Base-by-base conservation (phyloP, 2,329 filamentous ascomycete genomes). In the Thermoascus crustaceus region DNA sequence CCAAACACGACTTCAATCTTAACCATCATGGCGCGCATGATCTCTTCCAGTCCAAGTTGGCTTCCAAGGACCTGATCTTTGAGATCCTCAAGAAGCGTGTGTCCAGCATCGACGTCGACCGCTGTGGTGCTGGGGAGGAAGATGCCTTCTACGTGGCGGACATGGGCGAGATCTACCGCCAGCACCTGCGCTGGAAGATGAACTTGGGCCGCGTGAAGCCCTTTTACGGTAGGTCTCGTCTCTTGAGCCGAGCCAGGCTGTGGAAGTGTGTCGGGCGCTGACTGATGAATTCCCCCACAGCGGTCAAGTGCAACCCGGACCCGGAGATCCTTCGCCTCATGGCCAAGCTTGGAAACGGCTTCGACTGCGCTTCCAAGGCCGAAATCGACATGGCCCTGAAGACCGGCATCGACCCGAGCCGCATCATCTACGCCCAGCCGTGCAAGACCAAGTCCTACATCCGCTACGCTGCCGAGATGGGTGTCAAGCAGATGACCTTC, bases 361-460 rank as follows among this genome's bases (percentile, higher is more conserved):
- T 98, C 62, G 91, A 98, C 67, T 98, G 91, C 66, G 91, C 91
- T 45, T 96, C 89, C 65, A 96, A 96, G 76, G 75, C 81, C 47
- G 91, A 98, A 69, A 95, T 98, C 52, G 88, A 98, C 62, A 80
- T 88, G 62, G 83, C 95, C 43, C 73, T 96, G 35, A 72, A 75
- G 54, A 76, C 88, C 60, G 88, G 87, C 50, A 75, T 94, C 48
- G 80, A 85, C 56, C 85, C 91, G 8, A 77, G 80, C 47, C 87
- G 89, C 61, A 93, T 98, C 71, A 95, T 98, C 67, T 98, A 96
- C 58, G 91, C 91, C 32, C 91, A 98, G 69, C 91, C 91, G 37
- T 96, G 91, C 83, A 98, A 98, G 79, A 98, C 91, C 54, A 94
- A 91, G 69, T 95, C 89, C 31, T 96, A 95, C 63, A 75, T 98